phyloP scores from a whole-genome alignment of 2,329 filamentous ascomycete species.

The Cercospora zeae-maydis region DNA sequence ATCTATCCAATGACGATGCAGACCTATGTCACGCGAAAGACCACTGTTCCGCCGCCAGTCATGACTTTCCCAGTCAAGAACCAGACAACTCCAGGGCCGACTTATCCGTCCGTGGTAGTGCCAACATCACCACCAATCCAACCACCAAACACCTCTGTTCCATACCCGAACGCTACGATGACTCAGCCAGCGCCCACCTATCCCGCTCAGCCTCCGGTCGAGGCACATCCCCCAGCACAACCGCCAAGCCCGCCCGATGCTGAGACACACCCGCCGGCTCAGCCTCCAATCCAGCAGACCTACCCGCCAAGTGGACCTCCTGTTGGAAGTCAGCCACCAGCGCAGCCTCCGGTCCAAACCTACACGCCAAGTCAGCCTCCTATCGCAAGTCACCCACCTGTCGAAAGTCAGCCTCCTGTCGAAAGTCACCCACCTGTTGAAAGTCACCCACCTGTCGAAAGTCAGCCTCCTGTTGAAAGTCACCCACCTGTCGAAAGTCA shows the following conservation, averaged over 20 bases:
- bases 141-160: neutral
- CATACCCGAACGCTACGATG: constrained; percentile 1
- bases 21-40: neutral
- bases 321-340: neutral
- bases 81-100: neutral
- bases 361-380: no score
- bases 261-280: neutral
- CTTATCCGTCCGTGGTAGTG: neutral
- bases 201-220: neutral
- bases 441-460: neutral
- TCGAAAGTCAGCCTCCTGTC: neutral
- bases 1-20: neutral
- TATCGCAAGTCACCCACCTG: neutral
- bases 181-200: constrained; percentile 4
- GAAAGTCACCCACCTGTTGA: neutral
- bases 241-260: neutral
- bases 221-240: neutral
- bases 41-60: constrained; percentile 3
- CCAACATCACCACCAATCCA: neutral
- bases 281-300: neutral
- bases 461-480: neutral
- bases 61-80: constrained; percentile 1
- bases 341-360: neutral
- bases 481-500: neutral
- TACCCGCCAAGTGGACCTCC: neutral